Base-by-base conservation (phyloP, 768 basidiomycete species). In the Suillus luteus region DNA sequence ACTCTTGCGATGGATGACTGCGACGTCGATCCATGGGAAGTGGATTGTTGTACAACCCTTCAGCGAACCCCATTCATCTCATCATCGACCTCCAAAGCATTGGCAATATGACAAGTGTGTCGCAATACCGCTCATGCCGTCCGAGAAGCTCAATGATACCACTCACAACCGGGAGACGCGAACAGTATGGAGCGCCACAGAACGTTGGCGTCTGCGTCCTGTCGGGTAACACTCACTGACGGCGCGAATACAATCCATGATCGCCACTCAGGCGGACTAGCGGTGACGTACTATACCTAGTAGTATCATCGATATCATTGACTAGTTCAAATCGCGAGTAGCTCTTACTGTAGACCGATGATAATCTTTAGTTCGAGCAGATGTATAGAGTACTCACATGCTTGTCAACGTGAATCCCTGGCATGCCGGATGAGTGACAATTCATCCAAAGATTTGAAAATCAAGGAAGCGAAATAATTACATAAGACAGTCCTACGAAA, bases 1-100 rank as follows among this genome's bases (percentile, higher is more conserved):
- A 77, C 79, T 87, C 85, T 82, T 88, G 87, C 87, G 87, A 88
- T 88, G 86, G 87, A 88, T 87, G 86, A 88, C 86, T 88, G 85
- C 86, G 84, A 82, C 80, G 81, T 78, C 77, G 85, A 81, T 84
- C 77, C 79, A 76, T 54, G 67, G 69, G 73, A 68, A 68, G 64
- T 60, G 58, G 71, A 71, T 68, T 46, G 62, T 31, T 35, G 52
- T 60, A 61, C 58, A 58, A 41, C 64, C 31, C 44, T 62, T 35
- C 52, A 54, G 52, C 52, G 31, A 54, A 35, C 52, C 19, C 17
- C 11, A 54, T 19, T n/a, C 38, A 31, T 55, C 62, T 43, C 46
- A 40, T n/a, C 48, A 27, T 38, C 24, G 10, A 37, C 27, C 33
- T 35, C 8, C 8, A 52, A 48, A 33, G 33, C 48, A 55, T 6